Percentiles rank a stretch among this genome's conserved stretches.
These are phyloP conservation scores for Sporothrix dimorphospora DNA, from an alignment of 2,329 filamentous ascomycete species.

Conservation along the genomic window DNA sequence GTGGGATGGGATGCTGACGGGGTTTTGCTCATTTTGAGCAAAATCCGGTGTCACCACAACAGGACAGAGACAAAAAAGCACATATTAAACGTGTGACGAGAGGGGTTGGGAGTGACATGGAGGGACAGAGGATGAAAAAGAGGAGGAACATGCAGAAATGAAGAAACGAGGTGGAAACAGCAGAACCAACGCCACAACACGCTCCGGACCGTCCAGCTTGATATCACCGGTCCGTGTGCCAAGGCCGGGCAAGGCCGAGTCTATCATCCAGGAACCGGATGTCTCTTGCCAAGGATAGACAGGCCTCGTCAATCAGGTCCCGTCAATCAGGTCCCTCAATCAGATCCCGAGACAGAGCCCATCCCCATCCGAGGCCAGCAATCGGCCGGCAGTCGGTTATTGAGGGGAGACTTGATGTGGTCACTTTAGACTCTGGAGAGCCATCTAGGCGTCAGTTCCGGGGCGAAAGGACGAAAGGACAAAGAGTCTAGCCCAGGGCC, in stretches of 20 bases:
- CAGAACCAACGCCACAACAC: background rate
- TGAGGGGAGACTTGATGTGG: background rate
- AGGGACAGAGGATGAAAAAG: background rate
- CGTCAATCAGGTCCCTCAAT: no score
- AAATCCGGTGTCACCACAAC: background rate
- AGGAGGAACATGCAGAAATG: background rate
- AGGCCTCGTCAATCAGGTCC: background rate
- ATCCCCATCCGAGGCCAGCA: background rate
- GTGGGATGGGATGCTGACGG: background rate
- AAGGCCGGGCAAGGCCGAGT: background rate
- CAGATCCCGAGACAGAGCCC: background rate
- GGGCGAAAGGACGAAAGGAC: background rate
- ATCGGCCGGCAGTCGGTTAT: background rate
- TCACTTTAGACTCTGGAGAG: background rate
- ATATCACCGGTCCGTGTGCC: background rate
- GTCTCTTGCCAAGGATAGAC: background rate
- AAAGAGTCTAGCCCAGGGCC: background rate
- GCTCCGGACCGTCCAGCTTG: background rate
- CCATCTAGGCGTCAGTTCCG: background rate
- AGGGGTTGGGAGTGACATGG: background rate
- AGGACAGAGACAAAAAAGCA: background rate
- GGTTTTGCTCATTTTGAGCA: background rate
- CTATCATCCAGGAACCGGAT: background rate
- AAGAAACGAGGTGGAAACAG: background rate
- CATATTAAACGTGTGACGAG: background rate